Evolutionary conservation across 306 rosid genomes (phyloP).

Genomic region (Prunus persica): DNA sequence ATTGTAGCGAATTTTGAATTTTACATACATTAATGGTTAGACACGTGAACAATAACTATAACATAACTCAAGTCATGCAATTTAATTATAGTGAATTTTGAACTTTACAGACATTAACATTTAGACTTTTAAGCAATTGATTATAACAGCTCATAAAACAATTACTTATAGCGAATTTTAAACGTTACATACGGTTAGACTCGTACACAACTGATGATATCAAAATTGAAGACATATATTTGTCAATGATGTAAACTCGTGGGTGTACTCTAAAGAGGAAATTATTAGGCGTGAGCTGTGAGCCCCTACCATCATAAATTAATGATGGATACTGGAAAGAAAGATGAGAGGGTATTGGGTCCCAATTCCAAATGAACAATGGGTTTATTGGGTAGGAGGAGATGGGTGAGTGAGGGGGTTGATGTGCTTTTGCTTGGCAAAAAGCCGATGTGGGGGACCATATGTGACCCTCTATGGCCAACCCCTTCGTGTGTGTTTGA

Average conservation of each 20-base stretch:
- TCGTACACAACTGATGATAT: too few relatives aligned
- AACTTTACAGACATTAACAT: too few relatives aligned
- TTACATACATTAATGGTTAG: too few relatives aligned
- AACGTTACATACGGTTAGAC: too few relatives aligned
- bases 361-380: background rate
- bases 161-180: too few relatives aligned
- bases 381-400: background rate
- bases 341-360: background rate
- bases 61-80: too few relatives aligned
- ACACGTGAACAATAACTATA: too few relatives aligned
- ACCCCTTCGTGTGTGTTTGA: constrained; percentile 20
- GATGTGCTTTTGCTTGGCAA: constrained; percentile 21
- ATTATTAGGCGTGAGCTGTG: background rate
- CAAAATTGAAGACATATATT: background rate
- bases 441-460: constrained; percentile 40
- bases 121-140: too few relatives aligned
- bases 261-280: background rate
- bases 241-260: background rate
- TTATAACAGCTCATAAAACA: background rate
- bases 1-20: too few relatives aligned
- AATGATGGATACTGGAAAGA: background rate
- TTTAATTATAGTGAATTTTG: too few relatives aligned
- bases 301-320: background rate
- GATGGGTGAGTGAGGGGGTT: background rate
- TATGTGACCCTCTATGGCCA: constrained; percentile 43